Evolutionary conservation across 495 filamentous ascomycete species (phyloP), one percentile per base, ranked within the genome.

Genomic region (Hyphodiscus hymeniophilus): DNA sequence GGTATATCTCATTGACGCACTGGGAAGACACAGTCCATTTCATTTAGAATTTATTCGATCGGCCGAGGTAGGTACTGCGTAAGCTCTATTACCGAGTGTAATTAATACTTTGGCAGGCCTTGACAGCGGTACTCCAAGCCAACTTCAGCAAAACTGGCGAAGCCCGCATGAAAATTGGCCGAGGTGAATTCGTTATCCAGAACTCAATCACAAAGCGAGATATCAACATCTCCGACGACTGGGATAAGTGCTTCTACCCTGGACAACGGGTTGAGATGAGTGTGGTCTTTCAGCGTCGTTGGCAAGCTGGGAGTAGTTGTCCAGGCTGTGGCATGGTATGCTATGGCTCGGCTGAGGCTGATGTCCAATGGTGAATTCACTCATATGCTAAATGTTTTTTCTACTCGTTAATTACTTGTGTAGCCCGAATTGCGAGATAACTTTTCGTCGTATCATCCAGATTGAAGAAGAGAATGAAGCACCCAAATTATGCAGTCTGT

Each of bases 1-100:
- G 6, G 60, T 63, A 6, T 61, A 52, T 38, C 31, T 63, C 16
- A 55, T 58, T 16, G 61, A 64, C 42, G 60, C 61, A 7, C 31
- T 62, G 3, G 55, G 55, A 20, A 58, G 41, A 39, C 7, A 38
- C 11, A 54, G 47, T 44, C 60, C 61, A 3, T 61, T 63, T 41
- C 55, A 59, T 47, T 36, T 62, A 20, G 59, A 60, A 36, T 60
- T 60, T 45, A 48, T 62, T 10, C 42, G 42, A 11, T 60, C 46
- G 13, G 20, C 58, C 13, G 59, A 62, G 33, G 52, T 45, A 30
- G 42, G 35, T 33, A n/a, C n/a, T n/a, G n/a, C n/a, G n/a, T n/a
- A n/a, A n/a, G n/a, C n/a, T n/a, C n/a, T n/a, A n/a, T n/a, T n/a
- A n/a, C n/a, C n/a, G n/a, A n/a, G n/a, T n/a, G n/a, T n/a, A n/a